Conservation (phyloP, 2,329 filamentous ascomycete species). For the Aschersonia sp. region DNA sequence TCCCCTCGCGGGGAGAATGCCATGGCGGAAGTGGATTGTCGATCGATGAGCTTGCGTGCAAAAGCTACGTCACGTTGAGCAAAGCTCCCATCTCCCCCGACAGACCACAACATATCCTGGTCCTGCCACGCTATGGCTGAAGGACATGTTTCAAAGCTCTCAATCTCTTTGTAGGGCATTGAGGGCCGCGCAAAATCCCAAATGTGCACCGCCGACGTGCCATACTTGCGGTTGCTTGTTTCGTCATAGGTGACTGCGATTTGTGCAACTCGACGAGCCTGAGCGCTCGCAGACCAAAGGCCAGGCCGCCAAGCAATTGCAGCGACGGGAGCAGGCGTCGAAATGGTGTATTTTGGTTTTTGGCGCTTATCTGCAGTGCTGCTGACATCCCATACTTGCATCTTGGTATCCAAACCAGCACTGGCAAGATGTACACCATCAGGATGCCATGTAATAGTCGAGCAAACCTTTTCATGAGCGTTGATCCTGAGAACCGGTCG, state of each 20-base stretch:
- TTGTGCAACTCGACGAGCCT: constrained; percentile 44
- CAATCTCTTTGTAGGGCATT: constrained; percentile 52
- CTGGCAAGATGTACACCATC: constrained; percentile 53
- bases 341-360: constrained; percentile 48
- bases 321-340: constrained; percentile 44
- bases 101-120: constrained; percentile 52
- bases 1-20: constrained; percentile 46
- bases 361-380: constrained; percentile 46
- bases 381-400: constrained; percentile 52
- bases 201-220: constrained; percentile 45
- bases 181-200: constrained; percentile 57
- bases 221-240: constrained; percentile 34
- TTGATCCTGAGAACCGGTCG: constrained; percentile 43
- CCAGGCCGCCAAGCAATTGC: constrained; percentile 49
- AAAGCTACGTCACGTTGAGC: constrained; percentile 52
- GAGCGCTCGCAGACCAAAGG: constrained; percentile 49
- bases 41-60: constrained; percentile 47
- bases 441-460: constrained; percentile 51
- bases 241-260: constrained; percentile 49
- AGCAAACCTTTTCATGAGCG: constrained; percentile 45
- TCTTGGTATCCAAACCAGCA: constrained; percentile 45
- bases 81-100: constrained; percentile 46
- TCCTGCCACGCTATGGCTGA: constrained; percentile 48
- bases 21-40: constrained; percentile 45
- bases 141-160: constrained; percentile 43